Conservation (phyloP, 345 rosid genomes). For the Luvunga scandens region DNA sequence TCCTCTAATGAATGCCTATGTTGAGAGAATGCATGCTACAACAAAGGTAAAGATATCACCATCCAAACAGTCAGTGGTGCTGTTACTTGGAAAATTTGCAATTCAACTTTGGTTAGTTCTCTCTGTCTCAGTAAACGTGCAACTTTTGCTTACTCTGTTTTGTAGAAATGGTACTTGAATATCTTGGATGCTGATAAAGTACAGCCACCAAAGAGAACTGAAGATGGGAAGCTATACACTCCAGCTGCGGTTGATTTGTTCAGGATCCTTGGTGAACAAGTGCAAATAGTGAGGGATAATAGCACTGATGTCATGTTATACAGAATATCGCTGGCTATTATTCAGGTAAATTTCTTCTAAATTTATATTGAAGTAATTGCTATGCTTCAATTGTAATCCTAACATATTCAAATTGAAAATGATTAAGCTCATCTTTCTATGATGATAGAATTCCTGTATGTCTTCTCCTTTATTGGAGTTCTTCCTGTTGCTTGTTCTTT, state of each 20-base stretch:
- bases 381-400: neutral
- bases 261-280: conserved; percentile 99
- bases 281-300: conserved; percentile 95
- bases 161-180: conserved; percentile 95
- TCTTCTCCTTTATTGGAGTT: neutral
- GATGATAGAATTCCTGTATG: neutral
- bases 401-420: too few species aligned
- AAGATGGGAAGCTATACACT: conserved; percentile 97
- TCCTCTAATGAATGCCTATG: conserved; percentile 97
- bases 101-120: neutral
- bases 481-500: neutral
- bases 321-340: conserved; percentile 88
- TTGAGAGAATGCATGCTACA: conserved; percentile 99
- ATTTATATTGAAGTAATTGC: conserved; percentile 6
- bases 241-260: conserved; percentile 99
- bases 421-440: neutral
- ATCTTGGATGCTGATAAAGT: conserved; percentile 97
- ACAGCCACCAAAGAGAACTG: conserved; percentile 96
- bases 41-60: conserved; percentile 56
- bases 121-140: neutral
- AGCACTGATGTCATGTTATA: conserved; percentile 97
- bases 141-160: conserved; percentile 18
- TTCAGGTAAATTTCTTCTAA: conserved; percentile 55
- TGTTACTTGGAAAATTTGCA: neutral
- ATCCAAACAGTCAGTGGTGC: neutral